Base-by-base conservation (phyloP, 768 basidiomycete species). In the Candolleomyces efflorescens region DNA sequence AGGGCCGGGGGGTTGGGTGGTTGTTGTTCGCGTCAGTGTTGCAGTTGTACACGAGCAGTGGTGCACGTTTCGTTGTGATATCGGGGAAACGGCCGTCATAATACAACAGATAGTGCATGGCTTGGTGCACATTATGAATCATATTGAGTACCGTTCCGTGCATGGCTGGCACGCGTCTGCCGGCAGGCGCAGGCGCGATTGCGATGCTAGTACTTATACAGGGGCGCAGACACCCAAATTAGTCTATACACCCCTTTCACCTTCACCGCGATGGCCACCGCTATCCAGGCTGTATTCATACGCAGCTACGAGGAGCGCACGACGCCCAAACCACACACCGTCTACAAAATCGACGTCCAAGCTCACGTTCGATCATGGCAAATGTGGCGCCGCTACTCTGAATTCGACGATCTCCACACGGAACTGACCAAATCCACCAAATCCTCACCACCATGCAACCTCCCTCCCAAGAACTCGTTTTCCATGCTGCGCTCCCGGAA, bases 371-470 rank as follows among this genome's bases (percentile, higher is more conserved):
- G 91, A 60, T 88, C 92, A 68, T 98, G 95, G 94, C 84, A 89
- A 57, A 90, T 97, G 80, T 91, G 90, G 85, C 80, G 89, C 58
- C 89, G 96, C 51, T 98, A 98, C 75, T 94, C 92, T 44, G 94
- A 97, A 73, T 98, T 98, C 73, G 86, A 82, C 67, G 86, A 92
- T 64, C 84, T 98, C 6, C 83, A 95, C 70, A 81, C 82, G 7
- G 89, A 94, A 65, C 83, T 97, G 64, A 80, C 81, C 24, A 87
- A 89, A 67, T 82, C 86, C n/a, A 82, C 83, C n/a, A 87, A 87
- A 15, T 81, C 84, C n/a, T 73, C 87, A 18, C 93, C 94, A 11
- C 94, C 95, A 12, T 80, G 72, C 17, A 60, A 78, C n/a, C 82
- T 98, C 18, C 96, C 96, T 38, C 84, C 89, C 10, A 98, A 98